phyloP scores from a whole-genome alignment of 2,329 filamentous ascomycete species.

The Parafenestella ontariensis region DNA sequence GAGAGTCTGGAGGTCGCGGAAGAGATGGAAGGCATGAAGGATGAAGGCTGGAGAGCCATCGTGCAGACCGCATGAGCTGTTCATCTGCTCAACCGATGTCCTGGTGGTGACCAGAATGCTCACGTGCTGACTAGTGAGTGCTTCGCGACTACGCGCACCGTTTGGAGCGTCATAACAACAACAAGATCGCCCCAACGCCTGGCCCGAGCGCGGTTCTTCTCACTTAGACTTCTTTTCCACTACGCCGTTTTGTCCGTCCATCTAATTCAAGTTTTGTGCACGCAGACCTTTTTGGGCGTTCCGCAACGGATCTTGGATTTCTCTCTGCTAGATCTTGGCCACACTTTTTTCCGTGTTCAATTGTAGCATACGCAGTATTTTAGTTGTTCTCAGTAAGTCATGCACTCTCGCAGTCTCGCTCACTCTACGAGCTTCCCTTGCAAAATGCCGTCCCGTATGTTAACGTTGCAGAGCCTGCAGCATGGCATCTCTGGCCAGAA shows the following conservation, averaged over 20 bases:
- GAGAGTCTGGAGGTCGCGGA: not conserved
- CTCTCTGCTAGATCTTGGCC: not conserved
- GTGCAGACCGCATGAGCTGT: not conserved
- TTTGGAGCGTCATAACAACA: slow-evolving; percentile 10
- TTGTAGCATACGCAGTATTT: not conserved
- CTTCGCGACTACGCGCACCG: not conserved
- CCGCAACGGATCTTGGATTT: not conserved
- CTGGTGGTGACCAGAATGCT: slow-evolving; percentile 2
- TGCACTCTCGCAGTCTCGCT: not conserved
- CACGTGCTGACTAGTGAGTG: slow-evolving; percentile 4
- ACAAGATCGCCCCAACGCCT: slow-evolving; percentile 3
- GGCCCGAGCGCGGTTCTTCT: slow-evolving; percentile 13
- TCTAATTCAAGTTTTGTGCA: not conserved
- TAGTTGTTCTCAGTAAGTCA: not conserved
- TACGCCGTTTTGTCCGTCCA: slow-evolving; percentile 1
- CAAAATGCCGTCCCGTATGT: not conserved
- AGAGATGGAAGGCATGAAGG: not conserved
- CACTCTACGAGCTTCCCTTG: not conserved
- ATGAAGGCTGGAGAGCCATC: not conserved
- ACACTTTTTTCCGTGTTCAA: not conserved
- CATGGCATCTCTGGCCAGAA: slow-evolving; percentile 17
- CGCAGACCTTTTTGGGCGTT: not conserved
- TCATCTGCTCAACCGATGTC: not conserved
- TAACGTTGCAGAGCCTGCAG: not conserved
- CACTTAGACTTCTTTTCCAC: not conserved